Conservation (phyloP, 768 basidiomycete species). For the Leccinum barrowsii region DNA sequence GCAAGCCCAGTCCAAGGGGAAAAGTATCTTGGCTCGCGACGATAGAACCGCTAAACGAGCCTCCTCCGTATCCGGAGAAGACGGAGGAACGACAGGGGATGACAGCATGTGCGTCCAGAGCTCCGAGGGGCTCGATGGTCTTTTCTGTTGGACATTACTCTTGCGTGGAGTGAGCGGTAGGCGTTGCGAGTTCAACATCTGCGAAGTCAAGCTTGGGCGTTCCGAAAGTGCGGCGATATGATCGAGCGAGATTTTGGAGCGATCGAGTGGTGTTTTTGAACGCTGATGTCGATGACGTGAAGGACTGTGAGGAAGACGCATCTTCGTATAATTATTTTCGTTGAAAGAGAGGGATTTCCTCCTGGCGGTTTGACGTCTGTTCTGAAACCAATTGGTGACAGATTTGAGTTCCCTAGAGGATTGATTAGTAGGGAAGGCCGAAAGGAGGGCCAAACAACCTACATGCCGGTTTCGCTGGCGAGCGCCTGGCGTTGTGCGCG, state of each 20-base stretch:
- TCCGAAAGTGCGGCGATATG: slow-evolving; percentile 29
- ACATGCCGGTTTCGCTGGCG: slow-evolving; percentile 40
- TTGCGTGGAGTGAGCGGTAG: slow-evolving; percentile 30
- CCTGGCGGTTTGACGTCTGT: slow-evolving; percentile 58
- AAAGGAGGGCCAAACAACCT: not conserved
- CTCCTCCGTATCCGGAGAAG: slow-evolving; percentile 22
- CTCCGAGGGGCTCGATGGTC: slow-evolving; percentile 14
- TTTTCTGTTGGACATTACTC: slow-evolving; percentile 5
- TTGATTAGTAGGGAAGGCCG: slow-evolving; percentile 8
- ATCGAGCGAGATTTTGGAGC: slow-evolving; percentile 31
- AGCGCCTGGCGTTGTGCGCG: slow-evolving; percentile 40
- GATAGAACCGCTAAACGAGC: slow-evolving; percentile 24
- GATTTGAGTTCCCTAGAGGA: slow-evolving; percentile 57
- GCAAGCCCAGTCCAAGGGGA: slow-evolving; percentile 74
- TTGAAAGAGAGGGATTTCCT: slow-evolving; percentile 19
- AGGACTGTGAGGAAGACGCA: slow-evolving; percentile 3
- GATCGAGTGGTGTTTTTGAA: slow-evolving; percentile 16
- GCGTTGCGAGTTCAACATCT: slow-evolving; percentile 2
- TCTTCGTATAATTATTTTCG: slow-evolving; percentile 23
- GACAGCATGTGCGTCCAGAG: slow-evolving; percentile 32
- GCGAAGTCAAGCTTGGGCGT: slow-evolving; percentile 21
- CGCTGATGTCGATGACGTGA: slow-evolving; percentile 4
- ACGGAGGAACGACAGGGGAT: slow-evolving; percentile 21
- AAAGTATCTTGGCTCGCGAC: slow-evolving; percentile 39
- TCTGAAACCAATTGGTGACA: slow-evolving; percentile 81